A percentile compares a stretch with the other conserved stretches of the same genome.
Evolutionary conservation across 352 stramenopile genomes (phyloP).

Genomic region (Elongisporangium prolatum): DNA sequence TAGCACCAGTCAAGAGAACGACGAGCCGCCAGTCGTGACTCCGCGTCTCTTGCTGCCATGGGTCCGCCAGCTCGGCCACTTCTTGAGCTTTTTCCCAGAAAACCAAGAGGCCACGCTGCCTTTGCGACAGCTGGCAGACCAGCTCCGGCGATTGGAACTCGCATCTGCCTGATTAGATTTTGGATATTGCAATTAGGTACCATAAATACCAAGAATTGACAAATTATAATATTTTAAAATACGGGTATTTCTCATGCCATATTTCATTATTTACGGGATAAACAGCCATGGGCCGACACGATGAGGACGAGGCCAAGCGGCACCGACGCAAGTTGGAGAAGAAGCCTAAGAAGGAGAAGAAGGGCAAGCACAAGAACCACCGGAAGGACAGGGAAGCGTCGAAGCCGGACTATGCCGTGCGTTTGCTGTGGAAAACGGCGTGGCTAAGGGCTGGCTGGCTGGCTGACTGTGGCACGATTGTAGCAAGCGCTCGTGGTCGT

Average conservation of each 20-base stretch:
- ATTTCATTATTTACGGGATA: constrained; percentile 6
- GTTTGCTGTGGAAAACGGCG: not conserved
- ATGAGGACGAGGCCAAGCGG: constrained; percentile 27
- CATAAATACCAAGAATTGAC: constrained; percentile 1
- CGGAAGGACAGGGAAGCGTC: constrained; percentile 23
- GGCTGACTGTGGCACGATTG: not conserved
- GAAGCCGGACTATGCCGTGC: not conserved
- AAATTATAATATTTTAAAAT: constrained; percentile 3
- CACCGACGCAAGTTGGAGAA: constrained; percentile 17
- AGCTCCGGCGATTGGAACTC: constrained; percentile 72
- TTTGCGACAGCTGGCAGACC: constrained; percentile 74
- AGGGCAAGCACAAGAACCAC: constrained; percentile 15
- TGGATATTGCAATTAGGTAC: not conserved
- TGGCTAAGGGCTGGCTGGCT: not conserved
- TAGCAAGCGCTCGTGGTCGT: constrained; percentile 43
- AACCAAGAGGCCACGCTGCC: constrained; percentile 79
- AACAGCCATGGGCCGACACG: constrained; percentile 1
- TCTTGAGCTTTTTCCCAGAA: constrained; percentile 84
- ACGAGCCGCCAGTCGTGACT: constrained; percentile 21
- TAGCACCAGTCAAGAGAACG: not conserved
- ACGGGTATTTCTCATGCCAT: too few relatives aligned
- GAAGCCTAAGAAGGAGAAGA: constrained; percentile 29
- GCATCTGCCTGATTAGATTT: not conserved
- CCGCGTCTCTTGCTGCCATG: constrained; percentile 75
- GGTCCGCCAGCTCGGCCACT: constrained; percentile 84